Evolutionary conservation across 192 early-diverging fungal genomes (phyloP).

Genomic region (Linnemannia elongata): DNA sequence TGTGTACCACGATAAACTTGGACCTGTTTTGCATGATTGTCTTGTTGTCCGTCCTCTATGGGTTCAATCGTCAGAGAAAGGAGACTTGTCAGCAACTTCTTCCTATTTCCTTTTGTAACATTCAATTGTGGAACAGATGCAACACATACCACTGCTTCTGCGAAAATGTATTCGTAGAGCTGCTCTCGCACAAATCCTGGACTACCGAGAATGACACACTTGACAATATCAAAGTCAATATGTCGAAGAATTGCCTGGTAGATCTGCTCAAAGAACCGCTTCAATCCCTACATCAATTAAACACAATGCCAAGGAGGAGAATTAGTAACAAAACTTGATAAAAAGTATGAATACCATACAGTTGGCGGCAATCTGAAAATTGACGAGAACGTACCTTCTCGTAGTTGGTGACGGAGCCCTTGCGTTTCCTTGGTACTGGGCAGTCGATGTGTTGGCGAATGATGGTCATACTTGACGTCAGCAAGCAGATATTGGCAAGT

Average conservation of each 20-base stretch:
- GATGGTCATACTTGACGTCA: constrained; percentile 97
- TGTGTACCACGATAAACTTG: constrained; percentile 93
- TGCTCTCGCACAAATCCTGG: constrained; percentile 96
- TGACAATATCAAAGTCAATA: constrained; percentile 93
- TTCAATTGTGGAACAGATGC: not conserved
- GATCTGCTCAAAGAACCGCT: constrained; percentile 92
- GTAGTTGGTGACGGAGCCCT: constrained; percentile 89
- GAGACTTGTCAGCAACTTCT: not conserved
- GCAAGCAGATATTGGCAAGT: constrained; percentile 91
- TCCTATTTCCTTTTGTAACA: too few species aligned
- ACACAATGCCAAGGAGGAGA: not conserved
- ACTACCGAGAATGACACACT: constrained; percentile 95
- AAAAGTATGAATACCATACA: not conserved
- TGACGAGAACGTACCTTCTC: constrained; percentile 78
- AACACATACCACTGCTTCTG: constrained; percentile 75
- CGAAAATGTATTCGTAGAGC: constrained; percentile 89
- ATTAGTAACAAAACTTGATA: not conserved
- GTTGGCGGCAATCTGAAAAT: not conserved
- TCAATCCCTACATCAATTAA: constrained; percentile 65
- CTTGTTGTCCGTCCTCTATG: constrained; percentile 84
- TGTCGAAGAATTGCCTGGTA: constrained; percentile 89
- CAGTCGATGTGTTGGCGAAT: constrained; percentile 93
- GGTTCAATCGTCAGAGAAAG: not conserved
- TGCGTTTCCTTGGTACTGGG: constrained; percentile 93
- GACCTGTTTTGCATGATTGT: constrained; percentile 83